phyloP scores from a whole-genome alignment of 352 stramenopile genomes.

The Phytophthora ramorum region DNA sequence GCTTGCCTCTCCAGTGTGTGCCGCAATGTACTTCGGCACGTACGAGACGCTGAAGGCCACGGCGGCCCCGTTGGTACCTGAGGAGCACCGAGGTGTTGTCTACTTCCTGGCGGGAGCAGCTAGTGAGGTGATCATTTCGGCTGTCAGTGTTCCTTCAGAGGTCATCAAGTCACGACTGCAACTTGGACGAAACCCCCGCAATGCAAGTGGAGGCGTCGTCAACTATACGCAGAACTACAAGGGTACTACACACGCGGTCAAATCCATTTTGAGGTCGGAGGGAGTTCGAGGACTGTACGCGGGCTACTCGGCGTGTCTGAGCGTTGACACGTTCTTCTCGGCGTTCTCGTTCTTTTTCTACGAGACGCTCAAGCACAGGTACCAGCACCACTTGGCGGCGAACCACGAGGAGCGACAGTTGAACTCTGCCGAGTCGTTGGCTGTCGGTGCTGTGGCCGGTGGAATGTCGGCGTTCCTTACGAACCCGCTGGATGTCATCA shows the following conservation, averaged over 20 bases:
- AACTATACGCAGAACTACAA: conserved; percentile 81
- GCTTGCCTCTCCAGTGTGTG: conserved; percentile 73
- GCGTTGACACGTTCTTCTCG: conserved; percentile 83
- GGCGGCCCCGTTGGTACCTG: conserved; percentile 44
- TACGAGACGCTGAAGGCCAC: conserved; percentile 82
- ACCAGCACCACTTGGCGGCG: conserved; percentile 43
- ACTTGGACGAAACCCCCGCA: conserved; percentile 73
- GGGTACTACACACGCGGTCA: conserved; percentile 61
- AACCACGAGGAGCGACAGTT: conserved; percentile 49
- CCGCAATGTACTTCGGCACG: conserved; percentile 77
- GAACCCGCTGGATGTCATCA: conserved; percentile 85
- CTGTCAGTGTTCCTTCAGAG: conserved; percentile 76
- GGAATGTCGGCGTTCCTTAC: conserved; percentile 75
- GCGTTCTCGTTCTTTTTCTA: conserved; percentile 89
- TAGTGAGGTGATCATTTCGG: conserved; percentile 75
- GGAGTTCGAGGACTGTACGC: conserved; percentile 72
- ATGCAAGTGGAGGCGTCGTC: conserved; percentile 70
- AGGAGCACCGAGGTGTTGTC: conserved; percentile 60
- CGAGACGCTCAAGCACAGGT: conserved; percentile 70
- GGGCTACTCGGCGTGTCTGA: conserved; percentile 80
- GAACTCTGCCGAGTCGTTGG: conserved; percentile 62
- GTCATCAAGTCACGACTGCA: conserved; percentile 86
- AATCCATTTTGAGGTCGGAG: conserved; percentile 70
- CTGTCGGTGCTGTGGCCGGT: conserved; percentile 62
- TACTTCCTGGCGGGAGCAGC: conserved; percentile 75